Conservation (phyloP, 768 basidiomycete genomes). For the Tephrocybe sp. region DNA sequence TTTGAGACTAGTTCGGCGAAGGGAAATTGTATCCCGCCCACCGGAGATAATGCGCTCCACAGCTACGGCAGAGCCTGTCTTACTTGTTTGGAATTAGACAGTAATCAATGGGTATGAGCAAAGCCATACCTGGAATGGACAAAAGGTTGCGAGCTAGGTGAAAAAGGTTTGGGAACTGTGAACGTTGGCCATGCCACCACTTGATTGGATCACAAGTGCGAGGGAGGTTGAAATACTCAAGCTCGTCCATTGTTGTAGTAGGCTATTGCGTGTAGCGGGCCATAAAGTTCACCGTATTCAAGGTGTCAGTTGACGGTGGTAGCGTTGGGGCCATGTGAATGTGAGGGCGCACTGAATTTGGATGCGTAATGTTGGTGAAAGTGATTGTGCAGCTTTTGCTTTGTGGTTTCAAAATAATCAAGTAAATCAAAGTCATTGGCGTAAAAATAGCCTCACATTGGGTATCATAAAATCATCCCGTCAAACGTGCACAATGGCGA, state of each 20-base stretch:
- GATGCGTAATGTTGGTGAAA: constrained; percentile 5
- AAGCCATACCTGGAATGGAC: constrained; percentile 23
- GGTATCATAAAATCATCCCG: too few species aligned
- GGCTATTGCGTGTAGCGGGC: background rate
- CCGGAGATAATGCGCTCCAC: constrained; percentile 21
- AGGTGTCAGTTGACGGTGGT: too few species aligned
- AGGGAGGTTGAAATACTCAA: constrained; percentile 24
- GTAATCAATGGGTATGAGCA: too few species aligned
- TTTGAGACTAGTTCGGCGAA: constrained; percentile 18
- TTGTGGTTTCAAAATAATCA: background rate
- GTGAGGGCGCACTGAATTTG: background rate
- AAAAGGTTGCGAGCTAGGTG: constrained; percentile 19
- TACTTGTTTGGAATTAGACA: background rate
- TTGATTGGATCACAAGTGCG: background rate
- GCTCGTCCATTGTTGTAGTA: constrained; percentile 12
- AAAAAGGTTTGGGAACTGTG: constrained; percentile 20
- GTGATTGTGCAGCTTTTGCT: background rate
- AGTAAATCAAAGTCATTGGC: background rate
- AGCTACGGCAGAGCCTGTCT: constrained; percentile 21
- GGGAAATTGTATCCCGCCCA: constrained; percentile 21
- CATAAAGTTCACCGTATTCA: constrained; percentile 3
- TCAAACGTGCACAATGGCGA: too few species aligned
- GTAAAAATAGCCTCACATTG: too few species aligned
- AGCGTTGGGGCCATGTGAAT: background rate
- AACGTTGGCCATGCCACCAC: background rate